These are phyloP conservation scores for Xylaria sp. DNA, from an alignment of 2,329 filamentous ascomycete genomes.

Conservation along the genomic window DNA sequence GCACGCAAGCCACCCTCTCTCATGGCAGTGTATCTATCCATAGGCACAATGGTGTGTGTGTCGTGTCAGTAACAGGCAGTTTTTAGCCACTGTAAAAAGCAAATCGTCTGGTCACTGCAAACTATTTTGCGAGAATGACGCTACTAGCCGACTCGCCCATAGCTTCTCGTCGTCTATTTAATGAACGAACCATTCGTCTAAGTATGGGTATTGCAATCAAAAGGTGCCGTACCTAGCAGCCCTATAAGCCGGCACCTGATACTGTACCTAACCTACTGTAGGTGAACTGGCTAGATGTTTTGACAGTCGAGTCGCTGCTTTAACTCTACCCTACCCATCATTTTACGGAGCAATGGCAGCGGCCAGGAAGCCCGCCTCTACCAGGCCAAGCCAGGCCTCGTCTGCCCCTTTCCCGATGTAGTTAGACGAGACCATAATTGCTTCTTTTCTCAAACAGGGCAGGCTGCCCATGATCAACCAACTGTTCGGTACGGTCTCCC, in stretches of 20 bases:
- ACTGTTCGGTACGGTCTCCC: conserved; percentile 27
- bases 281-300: neutral
- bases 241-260: conserved; percentile 22
- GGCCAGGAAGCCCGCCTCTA: conserved; percentile 4
- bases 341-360: neutral
- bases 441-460: neutral
- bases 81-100: neutral
- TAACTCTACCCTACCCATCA: conserved; percentile 9
- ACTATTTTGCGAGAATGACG: neutral
- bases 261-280: neutral
- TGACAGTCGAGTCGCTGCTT: conserved; percentile 32
- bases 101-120: neutral
- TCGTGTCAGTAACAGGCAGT: neutral
- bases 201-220: neutral
- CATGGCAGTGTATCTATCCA: neutral
- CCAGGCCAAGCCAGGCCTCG: conserved; percentile 11
- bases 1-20: conserved; percentile 1
- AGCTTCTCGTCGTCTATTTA: neutral
- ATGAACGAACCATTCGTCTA: neutral
- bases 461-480: conserved; percentile 26
- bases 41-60: neutral
- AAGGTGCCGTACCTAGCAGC: conserved; percentile 9
- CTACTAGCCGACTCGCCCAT: neutral
- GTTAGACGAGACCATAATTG: conserved; percentile 16
- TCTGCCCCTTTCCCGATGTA: conserved; percentile 1